phyloP scores from a whole-genome alignment of 2,329 filamentous ascomycete genomes.

The Apiospora marii region DNA sequence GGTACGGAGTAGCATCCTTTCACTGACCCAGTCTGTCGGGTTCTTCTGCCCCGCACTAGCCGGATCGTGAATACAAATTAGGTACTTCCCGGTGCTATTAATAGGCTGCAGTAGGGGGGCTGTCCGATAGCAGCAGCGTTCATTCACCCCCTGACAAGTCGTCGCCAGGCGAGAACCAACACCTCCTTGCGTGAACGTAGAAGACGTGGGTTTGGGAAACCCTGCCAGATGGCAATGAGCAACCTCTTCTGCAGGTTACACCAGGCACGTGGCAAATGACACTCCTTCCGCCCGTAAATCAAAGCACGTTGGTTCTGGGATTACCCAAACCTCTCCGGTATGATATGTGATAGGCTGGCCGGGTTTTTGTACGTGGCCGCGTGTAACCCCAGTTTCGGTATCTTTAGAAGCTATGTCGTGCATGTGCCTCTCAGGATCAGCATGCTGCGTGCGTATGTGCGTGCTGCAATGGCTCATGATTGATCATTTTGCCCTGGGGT shows the following conservation, averaged over 20 bases:
- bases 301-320: background rate
- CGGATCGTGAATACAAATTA: background rate
- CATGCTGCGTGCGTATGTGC: background rate
- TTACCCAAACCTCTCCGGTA: background rate
- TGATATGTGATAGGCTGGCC: background rate
- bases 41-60: slow-evolving; percentile 13
- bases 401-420: slow-evolving; percentile 2
- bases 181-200: background rate
- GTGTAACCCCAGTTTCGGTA: slow-evolving; percentile 1
- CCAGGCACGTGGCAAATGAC: background rate
- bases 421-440: slow-evolving; percentile 1
- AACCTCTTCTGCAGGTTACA: background rate
- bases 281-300: background rate
- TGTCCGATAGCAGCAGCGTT: background rate
- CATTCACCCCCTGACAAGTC: background rate
- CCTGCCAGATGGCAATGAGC: background rate
- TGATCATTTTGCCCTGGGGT: background rate
- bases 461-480: background rate
- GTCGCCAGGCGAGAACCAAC: background rate
- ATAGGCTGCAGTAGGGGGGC: background rate
- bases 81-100: slow-evolving; percentile 2
- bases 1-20: background rate
- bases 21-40: slow-evolving; percentile 1
- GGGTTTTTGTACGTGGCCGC: background rate
- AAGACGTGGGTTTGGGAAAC: background rate